Evolutionary conservation across 1,284 basidiomycete genomes (phyloP).

Genomic region (Boletus semigastroideus): DNA sequence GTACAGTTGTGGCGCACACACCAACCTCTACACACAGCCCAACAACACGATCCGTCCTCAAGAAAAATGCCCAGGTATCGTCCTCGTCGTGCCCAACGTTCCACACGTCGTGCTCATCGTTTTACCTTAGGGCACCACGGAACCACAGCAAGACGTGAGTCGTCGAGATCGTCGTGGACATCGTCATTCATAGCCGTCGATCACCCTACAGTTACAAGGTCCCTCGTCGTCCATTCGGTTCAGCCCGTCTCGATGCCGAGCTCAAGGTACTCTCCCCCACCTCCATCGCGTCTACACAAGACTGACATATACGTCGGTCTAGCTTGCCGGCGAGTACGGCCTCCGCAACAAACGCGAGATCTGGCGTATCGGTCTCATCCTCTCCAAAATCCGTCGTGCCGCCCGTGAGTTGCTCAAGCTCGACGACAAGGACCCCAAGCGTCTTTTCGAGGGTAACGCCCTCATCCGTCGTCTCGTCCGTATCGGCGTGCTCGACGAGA

Average conservation of each 20-base stretch:
- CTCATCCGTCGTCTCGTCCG: conserved; percentile 98
- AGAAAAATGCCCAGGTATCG: conserved; percentile 81
- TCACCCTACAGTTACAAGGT: conserved; percentile 86
- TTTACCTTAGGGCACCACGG: conserved; percentile 70
- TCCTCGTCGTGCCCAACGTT: conserved; percentile 24
- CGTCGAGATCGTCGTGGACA: conserved; percentile 69
- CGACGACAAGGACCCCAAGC: conserved; percentile 99
- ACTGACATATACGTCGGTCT: conserved; percentile 11
- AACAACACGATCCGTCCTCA: conserved; percentile 40
- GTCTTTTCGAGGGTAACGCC: conserved; percentile 99
- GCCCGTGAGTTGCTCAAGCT: conserved; percentile 99
- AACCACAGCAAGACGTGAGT: conserved; percentile 91
- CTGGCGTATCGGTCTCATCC: conserved; percentile 97
- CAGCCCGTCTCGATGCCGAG: conserved; percentile 98
- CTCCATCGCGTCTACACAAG: not conserved
- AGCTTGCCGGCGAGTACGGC: conserved; percentile 99
- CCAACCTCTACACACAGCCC: conserved; percentile 30
- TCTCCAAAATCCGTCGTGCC: conserved; percentile 99
- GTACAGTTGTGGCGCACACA: conserved; percentile 43
- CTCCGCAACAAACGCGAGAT: conserved; percentile 99
- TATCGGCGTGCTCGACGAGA: conserved; percentile 99
- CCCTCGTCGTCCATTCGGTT: conserved; percentile 96
- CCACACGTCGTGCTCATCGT: conserved; percentile 36
- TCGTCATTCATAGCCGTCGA: conserved; percentile 52
- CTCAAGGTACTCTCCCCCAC: conserved; percentile 75